These are phyloP conservation scores for Margaritispora aquatica DNA, from an alignment of 495 filamentous ascomycete genomes.

Conservation along the genomic window DNA sequence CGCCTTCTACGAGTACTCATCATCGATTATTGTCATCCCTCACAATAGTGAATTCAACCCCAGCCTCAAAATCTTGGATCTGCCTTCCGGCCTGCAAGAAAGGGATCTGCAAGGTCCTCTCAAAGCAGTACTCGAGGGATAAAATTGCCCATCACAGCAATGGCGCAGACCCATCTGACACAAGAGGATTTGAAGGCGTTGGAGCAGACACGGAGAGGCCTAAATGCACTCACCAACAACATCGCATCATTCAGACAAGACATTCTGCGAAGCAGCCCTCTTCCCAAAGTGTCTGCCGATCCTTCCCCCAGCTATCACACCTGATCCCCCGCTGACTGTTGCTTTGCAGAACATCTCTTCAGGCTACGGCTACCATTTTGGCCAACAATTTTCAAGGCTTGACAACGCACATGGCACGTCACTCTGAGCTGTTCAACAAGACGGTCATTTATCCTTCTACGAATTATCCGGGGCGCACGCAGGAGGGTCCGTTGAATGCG, in stretches of 20 bases:
- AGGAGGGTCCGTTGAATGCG: constrained; percentile 54
- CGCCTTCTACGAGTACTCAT: too few species aligned
- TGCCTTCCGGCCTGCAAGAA: too few species aligned
- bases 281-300: constrained; percentile 52
- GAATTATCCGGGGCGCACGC: constrained; percentile 64
- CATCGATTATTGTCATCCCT: too few species aligned
- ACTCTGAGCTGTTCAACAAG: constrained; percentile 53
- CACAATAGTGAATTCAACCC: too few species aligned
- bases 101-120: not conserved
- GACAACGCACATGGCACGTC: constrained; percentile 49
- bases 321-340: constrained; percentile 1
- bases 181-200: constrained; percentile 65
- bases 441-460: constrained; percentile 68
- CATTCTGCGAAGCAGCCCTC: constrained; percentile 46
- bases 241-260: constrained; percentile 54
- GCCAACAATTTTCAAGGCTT: constrained; percentile 55
- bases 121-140: not conserved
- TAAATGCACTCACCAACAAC: constrained; percentile 60
- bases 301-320: not conserved
- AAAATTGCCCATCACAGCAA: not conserved
- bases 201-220: constrained; percentile 67
- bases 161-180: constrained; percentile 24
- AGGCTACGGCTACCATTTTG: constrained; percentile 59
- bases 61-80: not conserved
- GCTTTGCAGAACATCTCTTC: constrained; percentile 55